Conservation (phyloP, 2,329 filamentous ascomycete genomes). For the Cladophialophora psammophila region DNA sequence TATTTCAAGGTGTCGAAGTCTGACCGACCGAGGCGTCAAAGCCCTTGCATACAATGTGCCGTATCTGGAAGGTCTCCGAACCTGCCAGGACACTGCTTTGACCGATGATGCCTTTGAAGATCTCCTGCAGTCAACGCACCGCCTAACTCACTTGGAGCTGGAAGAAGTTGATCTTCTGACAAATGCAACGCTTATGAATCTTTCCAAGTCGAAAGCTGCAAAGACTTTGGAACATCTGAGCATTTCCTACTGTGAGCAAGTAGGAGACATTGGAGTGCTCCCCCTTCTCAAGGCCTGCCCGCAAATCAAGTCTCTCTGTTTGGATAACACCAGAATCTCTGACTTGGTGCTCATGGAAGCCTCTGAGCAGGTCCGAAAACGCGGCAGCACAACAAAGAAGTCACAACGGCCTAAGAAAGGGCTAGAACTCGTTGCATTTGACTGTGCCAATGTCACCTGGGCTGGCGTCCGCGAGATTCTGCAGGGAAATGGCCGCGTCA, state of each 20-base stretch:
- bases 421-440: constrained; percentile 82
- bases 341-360: constrained; percentile 87
- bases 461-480: constrained; percentile 86
- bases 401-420: constrained; percentile 63
- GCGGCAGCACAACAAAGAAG: constrained; percentile 60
- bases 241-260: constrained; percentile 85
- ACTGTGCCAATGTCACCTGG: constrained; percentile 93
- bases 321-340: constrained; percentile 93
- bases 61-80: constrained; percentile 79
- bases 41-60: constrained; percentile 77
- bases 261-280: constrained; percentile 84
- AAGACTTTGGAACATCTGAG: constrained; percentile 77
- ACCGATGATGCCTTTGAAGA: constrained; percentile 75
- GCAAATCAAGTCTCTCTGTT: constrained; percentile 73
- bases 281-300: constrained; percentile 79
- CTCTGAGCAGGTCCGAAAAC: constrained; percentile 75
- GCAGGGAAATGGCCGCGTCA: constrained; percentile 80
- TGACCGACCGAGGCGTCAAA: constrained; percentile 77
- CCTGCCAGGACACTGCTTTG: constrained; percentile 78
- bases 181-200: constrained; percentile 74
- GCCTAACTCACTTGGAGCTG: constrained; percentile 84
- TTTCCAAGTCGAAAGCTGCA: constrained; percentile 79
- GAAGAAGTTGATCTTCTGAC: constrained; percentile 83
- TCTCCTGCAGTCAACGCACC: constrained; percentile 76
- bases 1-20: constrained; percentile 75